Evolutionary conservation across 176 grass and related monocot species (phyloP).

Genomic region (Dendrocalamus sinicus): DNA sequence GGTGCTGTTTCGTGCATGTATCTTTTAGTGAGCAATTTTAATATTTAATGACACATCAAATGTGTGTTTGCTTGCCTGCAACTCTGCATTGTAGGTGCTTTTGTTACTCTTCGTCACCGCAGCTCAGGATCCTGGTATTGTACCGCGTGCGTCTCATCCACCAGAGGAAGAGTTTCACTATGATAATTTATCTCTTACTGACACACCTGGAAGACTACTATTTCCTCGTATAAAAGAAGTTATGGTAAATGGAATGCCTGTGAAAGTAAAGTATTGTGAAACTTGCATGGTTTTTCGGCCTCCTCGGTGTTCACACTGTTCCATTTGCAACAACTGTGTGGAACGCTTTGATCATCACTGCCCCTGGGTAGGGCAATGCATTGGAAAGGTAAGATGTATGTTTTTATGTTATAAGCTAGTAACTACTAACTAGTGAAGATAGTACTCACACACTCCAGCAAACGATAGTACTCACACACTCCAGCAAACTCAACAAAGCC

Average conservation of each 20-base stretch:
- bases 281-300: conserved; percentile 88
- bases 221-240: conserved; percentile 73
- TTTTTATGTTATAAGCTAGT: background rate
- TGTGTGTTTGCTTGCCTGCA: conserved; percentile 6
- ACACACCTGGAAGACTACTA: conserved; percentile 54
- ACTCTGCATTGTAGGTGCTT: conserved; percentile 59
- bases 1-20: conserved; percentile 3
- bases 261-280: conserved; percentile 91
- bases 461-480: background rate
- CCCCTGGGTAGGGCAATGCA: conserved; percentile 87
- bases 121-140: conserved; percentile 71
- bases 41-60: conserved; percentile 12
- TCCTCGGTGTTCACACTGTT: conserved; percentile 85
- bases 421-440: background rate
- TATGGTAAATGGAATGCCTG: conserved; percentile 66
- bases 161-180: conserved; percentile 68
- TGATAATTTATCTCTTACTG: conserved; percentile 48
- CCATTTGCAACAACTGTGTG: conserved; percentile 82
- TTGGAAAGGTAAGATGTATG: conserved; percentile 62
- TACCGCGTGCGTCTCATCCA: conserved; percentile 78
- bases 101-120: conserved; percentile 66
- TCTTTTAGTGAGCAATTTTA: conserved; percentile 19
- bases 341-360: conserved; percentile 90
- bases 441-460: background rate
- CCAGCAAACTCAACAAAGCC: background rate